Conservation (phyloP, 192 early-diverging fungal species). For the Linderina pennispora region DNA sequence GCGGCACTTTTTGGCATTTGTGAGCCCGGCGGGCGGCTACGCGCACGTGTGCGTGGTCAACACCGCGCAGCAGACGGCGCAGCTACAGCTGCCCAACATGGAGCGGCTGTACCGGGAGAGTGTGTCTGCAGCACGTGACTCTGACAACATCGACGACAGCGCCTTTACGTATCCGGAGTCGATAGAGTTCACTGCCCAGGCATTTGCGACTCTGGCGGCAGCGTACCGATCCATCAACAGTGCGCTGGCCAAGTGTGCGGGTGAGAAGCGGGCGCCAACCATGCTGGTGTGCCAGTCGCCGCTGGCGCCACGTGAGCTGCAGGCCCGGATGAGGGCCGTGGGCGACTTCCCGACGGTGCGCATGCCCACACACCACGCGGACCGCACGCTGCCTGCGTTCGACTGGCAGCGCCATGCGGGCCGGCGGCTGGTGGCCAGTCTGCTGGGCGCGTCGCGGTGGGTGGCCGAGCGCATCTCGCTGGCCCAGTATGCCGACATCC, state of each 20-base stretch:
- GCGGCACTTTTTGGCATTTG: conserved; percentile 59
- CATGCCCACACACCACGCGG: conserved; percentile 64
- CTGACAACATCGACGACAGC: conserved; percentile 9
- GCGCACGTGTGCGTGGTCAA: conserved; percentile 76
- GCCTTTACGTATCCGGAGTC: conserved; percentile 39
- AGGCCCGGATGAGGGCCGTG: conserved; percentile 46
- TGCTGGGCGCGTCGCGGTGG: conserved; percentile 69
- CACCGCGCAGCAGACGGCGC: conserved; percentile 43
- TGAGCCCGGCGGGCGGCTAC: conserved; percentile 50
- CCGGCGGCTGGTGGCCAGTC: conserved; percentile 69
- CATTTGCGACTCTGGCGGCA: conserved; percentile 14
- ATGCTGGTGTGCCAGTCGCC: conserved; percentile 73
- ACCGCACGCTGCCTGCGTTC: conserved; percentile 67
- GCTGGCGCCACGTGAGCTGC: conserved; percentile 45
- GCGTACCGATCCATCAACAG: conserved; percentile 51
- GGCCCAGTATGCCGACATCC: conserved; percentile 77
- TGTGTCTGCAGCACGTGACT: conserved; percentile 8
- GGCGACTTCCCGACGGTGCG: conserved; percentile 64
- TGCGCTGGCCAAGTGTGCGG: conserved; percentile 55
- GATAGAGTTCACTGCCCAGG: conserved; percentile 23
- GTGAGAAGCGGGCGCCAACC: conserved; percentile 55
- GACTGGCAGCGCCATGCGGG: conserved; percentile 76
- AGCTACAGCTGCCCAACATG: conserved; percentile 68
- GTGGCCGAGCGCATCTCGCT: conserved; percentile 66
- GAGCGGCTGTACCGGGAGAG: conserved; percentile 59